Conservation (phyloP, 208 protist species). For the Acanthamoeba castellanii region DNA sequence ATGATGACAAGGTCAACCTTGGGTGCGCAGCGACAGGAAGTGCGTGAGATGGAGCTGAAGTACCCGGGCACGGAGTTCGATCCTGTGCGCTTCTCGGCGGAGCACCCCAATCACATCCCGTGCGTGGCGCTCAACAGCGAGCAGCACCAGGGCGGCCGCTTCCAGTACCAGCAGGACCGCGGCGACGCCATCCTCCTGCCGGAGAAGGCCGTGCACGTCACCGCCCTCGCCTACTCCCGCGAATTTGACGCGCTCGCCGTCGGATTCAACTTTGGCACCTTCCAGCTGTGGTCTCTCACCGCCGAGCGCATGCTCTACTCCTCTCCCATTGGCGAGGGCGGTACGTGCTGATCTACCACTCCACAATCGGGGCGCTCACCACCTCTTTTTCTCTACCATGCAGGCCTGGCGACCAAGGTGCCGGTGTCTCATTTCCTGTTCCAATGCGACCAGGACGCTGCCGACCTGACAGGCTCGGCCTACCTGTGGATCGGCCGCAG, state of each 20-base stretch:
- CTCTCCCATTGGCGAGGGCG: constrained; percentile 9
- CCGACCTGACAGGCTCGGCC: not conserved
- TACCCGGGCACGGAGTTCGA: not conserved
- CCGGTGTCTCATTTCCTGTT: constrained; percentile 24
- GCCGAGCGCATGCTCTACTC: constrained; percentile 28
- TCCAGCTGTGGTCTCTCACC: constrained; percentile 27
- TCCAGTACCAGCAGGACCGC: constrained; percentile 9
- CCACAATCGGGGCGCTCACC: not conserved
- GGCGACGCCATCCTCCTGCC: constrained; percentile 11
- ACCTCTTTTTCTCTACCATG: not conserved
- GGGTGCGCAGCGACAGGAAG: not conserved
- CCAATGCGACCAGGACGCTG: not conserved
- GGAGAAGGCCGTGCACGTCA: constrained; percentile 19
- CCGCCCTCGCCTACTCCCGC: not conserved
- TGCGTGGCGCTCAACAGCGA: constrained; percentile 19
- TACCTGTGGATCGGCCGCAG: constrained; percentile 21
- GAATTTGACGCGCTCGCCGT: constrained; percentile 9
- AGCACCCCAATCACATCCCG: constrained; percentile 31
- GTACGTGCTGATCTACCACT: not conserved
- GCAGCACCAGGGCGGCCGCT: constrained; percentile 7
- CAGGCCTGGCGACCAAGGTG: constrained; percentile 16
- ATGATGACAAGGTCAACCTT: not conserved
- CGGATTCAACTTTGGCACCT: constrained; percentile 36
- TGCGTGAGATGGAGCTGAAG: constrained; percentile 21
- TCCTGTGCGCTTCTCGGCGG: not conserved